These are phyloP conservation scores for Fusarium incarnatum DNA, from an alignment of 2,329 filamentous ascomycete species.

Conservation along the genomic window DNA sequence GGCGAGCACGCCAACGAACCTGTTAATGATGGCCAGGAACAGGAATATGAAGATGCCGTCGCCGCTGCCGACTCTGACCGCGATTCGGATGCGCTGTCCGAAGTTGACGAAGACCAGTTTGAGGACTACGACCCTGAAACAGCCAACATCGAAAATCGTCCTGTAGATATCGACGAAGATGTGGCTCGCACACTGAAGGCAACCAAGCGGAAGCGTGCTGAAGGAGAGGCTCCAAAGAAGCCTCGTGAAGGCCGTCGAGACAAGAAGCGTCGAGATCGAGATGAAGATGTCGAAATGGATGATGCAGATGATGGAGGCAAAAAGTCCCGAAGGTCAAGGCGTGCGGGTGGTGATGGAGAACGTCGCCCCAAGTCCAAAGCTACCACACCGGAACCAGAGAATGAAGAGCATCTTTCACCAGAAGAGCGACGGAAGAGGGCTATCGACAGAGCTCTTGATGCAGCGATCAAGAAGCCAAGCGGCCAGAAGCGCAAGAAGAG, in stretches of 20 bases:
- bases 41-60: conserved; percentile 46
- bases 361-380: conserved; percentile 61
- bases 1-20: conserved; percentile 53
- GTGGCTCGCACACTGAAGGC: conserved; percentile 72
- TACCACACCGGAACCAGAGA: conserved; percentile 68
- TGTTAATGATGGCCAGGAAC: conserved; percentile 57
- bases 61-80: conserved; percentile 62
- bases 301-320: conserved; percentile 60
- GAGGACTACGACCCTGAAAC: conserved; percentile 75
- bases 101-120: conserved; percentile 77
- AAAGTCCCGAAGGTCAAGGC: conserved; percentile 61
- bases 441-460: conserved; percentile 88
- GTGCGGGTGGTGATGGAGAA: conserved; percentile 57
- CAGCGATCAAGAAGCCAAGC: conserved; percentile 82
- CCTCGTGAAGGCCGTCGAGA: conserved; percentile 78
- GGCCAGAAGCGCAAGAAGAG: conserved; percentile 78
- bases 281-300: conserved; percentile 62
- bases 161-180: conserved; percentile 76
- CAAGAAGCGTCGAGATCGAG: conserved; percentile 68
- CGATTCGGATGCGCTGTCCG: conserved; percentile 71
- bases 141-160: conserved; percentile 71
- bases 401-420: conserved; percentile 83
- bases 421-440: conserved; percentile 87
- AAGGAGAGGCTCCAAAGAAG: conserved; percentile 75
- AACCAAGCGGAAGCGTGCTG: conserved; percentile 72